Evolutionary conservation across 768 basidiomycete species (phyloP), one percentile per base, ranked within the genome.

Genomic region (Hypsizygus marmoreus): DNA sequence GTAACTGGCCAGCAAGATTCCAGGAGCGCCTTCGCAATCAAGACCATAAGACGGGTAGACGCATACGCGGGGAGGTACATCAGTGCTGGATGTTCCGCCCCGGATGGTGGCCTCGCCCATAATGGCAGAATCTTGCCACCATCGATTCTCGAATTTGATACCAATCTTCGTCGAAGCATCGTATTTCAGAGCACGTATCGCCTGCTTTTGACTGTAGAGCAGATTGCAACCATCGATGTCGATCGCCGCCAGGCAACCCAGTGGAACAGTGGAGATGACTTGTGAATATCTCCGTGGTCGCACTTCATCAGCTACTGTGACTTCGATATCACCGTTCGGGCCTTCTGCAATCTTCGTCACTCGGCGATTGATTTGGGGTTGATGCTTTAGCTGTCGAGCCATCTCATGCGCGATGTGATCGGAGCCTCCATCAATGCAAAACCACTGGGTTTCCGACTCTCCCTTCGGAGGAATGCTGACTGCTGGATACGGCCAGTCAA

Each of bases 11-110:
- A 76, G 71, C 6, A 76, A 56, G 0, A 62, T 59, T 0, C 58
- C 62, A 1, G 57, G 37, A 14, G 62, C 35, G 0, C 49, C 50
- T 17, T 17, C 16, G 10, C 50, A 36, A n/a, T 51, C 44, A 17
- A 54, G 50, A 0, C 70, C 71, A 19, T 69, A 70, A 2, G 74
- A 76, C 0, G 75, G 76, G 49, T 75, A 77, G 3, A 77, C 69
- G 38, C 73, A 57, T 0, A 64, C 68, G 23, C 72, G 65, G n/a
- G 72, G 54, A 5, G 68, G 70, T 13, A 64, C 54, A 52, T 76
- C 75, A 1, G 73, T 77, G 51, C 51, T 63, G 3, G 72, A 64
- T 50, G 68, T 67, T 0, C 75, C 75, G 4, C 76, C 75, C 29
- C 66, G 28, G 17, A 48, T 50, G 0, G 46, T 43, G 1, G 59